Percentiles rank a stretch among this genome's conserved stretches.
phyloP scores from a whole-genome alignment of 2,329 filamentous ascomycete species.

The Aquanectria penicillioides region DNA sequence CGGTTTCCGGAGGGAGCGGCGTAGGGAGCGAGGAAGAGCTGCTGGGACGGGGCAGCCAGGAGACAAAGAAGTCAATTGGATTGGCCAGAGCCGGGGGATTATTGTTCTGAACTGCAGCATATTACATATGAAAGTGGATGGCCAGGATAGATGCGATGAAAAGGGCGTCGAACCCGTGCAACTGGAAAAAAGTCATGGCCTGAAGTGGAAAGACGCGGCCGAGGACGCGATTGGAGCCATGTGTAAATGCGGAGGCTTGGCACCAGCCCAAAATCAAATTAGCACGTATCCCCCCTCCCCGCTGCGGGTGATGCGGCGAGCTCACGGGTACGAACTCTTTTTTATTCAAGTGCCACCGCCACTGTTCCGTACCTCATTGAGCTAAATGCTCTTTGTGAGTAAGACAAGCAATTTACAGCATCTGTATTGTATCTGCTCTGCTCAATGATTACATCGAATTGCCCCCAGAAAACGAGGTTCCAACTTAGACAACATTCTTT shows the following conservation, averaged over 20 bases:
- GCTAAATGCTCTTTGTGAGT: too few relatives aligned
- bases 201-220: background rate
- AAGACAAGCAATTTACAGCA: too few relatives aligned
- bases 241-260: background rate
- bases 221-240: background rate
- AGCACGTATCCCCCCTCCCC: too few relatives aligned
- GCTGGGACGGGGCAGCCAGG: background rate
- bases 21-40: conserved; percentile 26
- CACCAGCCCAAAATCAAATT: background rate
- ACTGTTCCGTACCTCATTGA: too few relatives aligned
- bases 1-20: conserved; percentile 36
- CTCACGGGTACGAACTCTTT: too few relatives aligned
- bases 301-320: too few relatives aligned
- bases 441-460: background rate
- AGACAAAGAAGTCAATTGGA: conserved; percentile 21
- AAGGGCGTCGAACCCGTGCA: too few relatives aligned
- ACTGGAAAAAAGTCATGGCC: conserved; percentile 22
- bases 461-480: background rate
- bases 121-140: conserved; percentile 16
- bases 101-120: conserved; percentile 37
- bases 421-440: background rate
- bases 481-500: conserved; percentile 58
- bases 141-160: conserved; percentile 8
- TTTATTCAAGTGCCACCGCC: background rate
- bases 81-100: conserved; percentile 31